phyloP scores from a whole-genome alignment of 495 filamentous ascomycete species.

The Trichoderma orchidacearum region DNA sequence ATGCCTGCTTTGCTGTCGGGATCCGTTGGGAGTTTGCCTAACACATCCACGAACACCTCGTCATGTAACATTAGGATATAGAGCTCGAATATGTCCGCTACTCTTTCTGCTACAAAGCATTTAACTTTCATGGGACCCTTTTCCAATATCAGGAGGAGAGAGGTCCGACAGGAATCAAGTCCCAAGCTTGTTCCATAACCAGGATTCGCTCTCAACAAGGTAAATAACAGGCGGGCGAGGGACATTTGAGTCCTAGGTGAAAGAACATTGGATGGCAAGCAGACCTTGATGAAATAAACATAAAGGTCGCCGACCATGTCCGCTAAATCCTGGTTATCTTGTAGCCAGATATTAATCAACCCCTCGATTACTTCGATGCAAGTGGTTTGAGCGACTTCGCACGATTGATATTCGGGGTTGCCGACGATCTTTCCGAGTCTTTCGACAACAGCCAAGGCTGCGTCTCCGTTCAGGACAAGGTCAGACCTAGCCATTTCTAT shows the following conservation, averaged over 20 bases:
- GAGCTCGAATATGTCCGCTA: slow-evolving; percentile 67
- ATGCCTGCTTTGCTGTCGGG: slow-evolving; percentile 67
- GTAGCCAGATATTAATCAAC: slow-evolving; percentile 50
- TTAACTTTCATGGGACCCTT: slow-evolving; percentile 59
- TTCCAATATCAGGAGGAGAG: slow-evolving; percentile 57
- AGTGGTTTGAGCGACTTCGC: slow-evolving; percentile 59
- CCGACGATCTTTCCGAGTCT: slow-evolving; percentile 43
- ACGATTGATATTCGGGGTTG: slow-evolving; percentile 51
- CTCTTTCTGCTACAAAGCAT: slow-evolving; percentile 49
- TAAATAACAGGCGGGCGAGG: slow-evolving; percentile 52
- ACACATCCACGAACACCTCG: slow-evolving; percentile 62
- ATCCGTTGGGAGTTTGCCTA: slow-evolving; percentile 58
- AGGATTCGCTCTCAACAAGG: slow-evolving; percentile 48
- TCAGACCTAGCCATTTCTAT: slow-evolving; percentile 33
- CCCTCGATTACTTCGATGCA: slow-evolving; percentile 58
- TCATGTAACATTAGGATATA: slow-evolving; percentile 71
- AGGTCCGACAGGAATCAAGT: slow-evolving; percentile 57
- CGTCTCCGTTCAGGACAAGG: slow-evolving; percentile 22
- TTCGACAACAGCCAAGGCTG: slow-evolving; percentile 30
- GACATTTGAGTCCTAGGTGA: slow-evolving; percentile 53
- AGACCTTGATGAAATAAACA: slow-evolving; percentile 54
- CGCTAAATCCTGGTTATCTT: slow-evolving; percentile 36
- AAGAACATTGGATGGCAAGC: slow-evolving; percentile 46
- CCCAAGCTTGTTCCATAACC: slow-evolving; percentile 41
- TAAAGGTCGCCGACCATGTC: slow-evolving; percentile 64